A percentile compares a stretch with the other conserved stretches of the same genome.
Evolutionary conservation across 1,284 basidiomycete species (phyloP).

Genomic region (Ceratobasidium sp.): DNA sequence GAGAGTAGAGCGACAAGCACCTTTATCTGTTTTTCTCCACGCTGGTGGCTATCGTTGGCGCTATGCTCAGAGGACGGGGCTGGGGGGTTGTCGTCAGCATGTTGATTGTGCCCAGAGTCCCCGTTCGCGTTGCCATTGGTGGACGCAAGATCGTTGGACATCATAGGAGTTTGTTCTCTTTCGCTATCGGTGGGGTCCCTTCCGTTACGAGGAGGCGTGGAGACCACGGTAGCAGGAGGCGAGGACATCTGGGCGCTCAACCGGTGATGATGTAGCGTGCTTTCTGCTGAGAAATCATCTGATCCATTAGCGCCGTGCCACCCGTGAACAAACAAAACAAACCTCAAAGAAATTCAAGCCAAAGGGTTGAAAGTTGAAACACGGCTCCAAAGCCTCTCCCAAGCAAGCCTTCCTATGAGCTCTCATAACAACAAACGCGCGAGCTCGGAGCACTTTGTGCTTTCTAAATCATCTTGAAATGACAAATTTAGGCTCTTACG

Average conservation of each 20-base stretch:
- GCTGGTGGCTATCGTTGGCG: background rate
- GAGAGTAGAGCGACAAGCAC: constrained; percentile 72
- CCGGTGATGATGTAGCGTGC: constrained; percentile 6
- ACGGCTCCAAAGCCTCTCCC: background rate
- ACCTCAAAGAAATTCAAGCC: constrained; percentile 1
- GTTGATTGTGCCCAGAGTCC: constrained; percentile 23
- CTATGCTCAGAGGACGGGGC: constrained; percentile 26
- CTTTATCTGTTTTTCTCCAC: constrained; percentile 80
- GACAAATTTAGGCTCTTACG: no score
- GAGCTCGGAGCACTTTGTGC: no score
- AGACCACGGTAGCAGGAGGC: constrained; percentile 30
- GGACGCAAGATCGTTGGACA: constrained; percentile 23
- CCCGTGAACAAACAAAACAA: constrained; percentile 30
- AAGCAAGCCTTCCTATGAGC: no score
- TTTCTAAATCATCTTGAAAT: no score
- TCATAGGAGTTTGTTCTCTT: constrained; percentile 18
- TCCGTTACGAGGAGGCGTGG: constrained; percentile 29
- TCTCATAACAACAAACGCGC: no score
- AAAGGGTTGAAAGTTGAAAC: constrained; percentile 13
- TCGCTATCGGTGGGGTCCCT: constrained; percentile 14
- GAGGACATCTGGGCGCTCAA: constrained; percentile 35
- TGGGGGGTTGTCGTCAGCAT: constrained; percentile 32
- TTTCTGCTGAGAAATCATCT: constrained; percentile 35
- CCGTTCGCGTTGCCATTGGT: constrained; percentile 22
- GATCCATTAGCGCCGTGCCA: constrained; percentile 9